Conservation (phyloP, 2,329 filamentous ascomycete species). For the Pestalotiopsis sp. region DNA sequence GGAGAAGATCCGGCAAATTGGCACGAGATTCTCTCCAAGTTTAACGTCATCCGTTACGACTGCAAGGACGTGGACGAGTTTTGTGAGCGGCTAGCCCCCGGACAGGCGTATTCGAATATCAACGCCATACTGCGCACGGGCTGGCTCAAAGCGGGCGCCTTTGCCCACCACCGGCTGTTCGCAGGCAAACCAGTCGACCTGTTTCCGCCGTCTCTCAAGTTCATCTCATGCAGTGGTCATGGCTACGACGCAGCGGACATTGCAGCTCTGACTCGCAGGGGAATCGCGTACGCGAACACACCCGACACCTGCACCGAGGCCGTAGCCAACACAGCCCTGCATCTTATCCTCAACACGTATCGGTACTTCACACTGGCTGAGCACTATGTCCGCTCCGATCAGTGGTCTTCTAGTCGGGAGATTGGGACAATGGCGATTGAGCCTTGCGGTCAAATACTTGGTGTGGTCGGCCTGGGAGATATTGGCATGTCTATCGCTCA, state of each 20-base stretch:
- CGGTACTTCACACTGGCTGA: constrained; percentile 39
- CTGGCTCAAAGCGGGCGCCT: constrained; percentile 34
- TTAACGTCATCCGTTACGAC: constrained; percentile 27
- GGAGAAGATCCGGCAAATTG: constrained; percentile 15
- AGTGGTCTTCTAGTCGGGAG: background rate
- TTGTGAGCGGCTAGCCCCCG: constrained; percentile 27
- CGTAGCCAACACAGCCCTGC: constrained; percentile 1
- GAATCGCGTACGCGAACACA: background rate
- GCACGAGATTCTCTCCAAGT: constrained; percentile 14
- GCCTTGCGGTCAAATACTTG: constrained; percentile 32
- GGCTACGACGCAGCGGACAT: constrained; percentile 68
- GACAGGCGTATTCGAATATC: constrained; percentile 28
- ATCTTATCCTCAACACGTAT: background rate
- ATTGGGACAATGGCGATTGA: background rate
- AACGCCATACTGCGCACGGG: constrained; percentile 32
- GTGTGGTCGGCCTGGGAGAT: background rate
- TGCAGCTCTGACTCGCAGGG: constrained; percentile 26
- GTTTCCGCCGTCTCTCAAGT: constrained; percentile 49
- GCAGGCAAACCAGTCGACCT: constrained; percentile 20
- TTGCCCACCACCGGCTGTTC: constrained; percentile 29
- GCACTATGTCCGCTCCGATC: constrained; percentile 40
- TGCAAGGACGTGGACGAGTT: constrained; percentile 25
- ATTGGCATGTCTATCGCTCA: background rate
- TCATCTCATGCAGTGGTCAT: constrained; percentile 63
- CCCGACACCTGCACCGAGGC: constrained; percentile 1